These are phyloP conservation scores for Allomyces javanicus DNA, from an alignment of 192 early-diverging fungal genomes.

Conservation along the genomic window DNA sequence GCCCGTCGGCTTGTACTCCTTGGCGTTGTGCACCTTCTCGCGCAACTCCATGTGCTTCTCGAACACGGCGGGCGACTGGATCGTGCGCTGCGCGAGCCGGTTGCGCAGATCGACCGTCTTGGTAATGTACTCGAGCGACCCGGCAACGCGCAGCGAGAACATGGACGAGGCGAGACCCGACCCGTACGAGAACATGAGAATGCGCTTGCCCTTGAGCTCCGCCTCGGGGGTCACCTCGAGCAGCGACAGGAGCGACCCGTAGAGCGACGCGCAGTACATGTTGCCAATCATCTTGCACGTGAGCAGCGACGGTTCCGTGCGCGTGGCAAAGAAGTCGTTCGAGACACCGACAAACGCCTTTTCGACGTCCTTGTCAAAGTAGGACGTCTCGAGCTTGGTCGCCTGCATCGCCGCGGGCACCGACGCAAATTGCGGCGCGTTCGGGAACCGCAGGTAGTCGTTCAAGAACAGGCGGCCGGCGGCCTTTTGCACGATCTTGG, in stretches of 20 bases:
- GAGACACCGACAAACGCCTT: conserved; percentile 68
- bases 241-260: conserved; percentile 54
- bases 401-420: conserved; percentile 32
- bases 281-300: conserved; percentile 84
- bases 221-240: conserved; percentile 49
- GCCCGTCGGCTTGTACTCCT: conserved; percentile 60
- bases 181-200: conserved; percentile 86
- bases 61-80: conserved; percentile 55
- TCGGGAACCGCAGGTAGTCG: conserved; percentile 67
- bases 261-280: conserved; percentile 67
- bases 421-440: conserved; percentile 30
- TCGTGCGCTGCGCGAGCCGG: conserved; percentile 52
- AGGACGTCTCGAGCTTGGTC: conserved; percentile 47
- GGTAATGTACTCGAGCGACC: conserved; percentile 38
- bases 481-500: conserved; percentile 91
- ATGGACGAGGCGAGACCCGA: conserved; percentile 87
- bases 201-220: conserved; percentile 60
- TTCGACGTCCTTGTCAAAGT: conserved; percentile 72
- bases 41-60: conserved; percentile 63
- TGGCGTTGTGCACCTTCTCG: conserved; percentile 65
- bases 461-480: conserved; percentile 79
- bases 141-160: conserved; percentile 70
- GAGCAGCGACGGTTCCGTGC: conserved; percentile 57
- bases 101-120: conserved; percentile 38
- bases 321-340: conserved; percentile 51